A percentile compares a stretch with the other conserved stretches of the same genome.
Conservation (phyloP, 176 grass and related monocot genomes). For the Phragmites australis region DNA sequence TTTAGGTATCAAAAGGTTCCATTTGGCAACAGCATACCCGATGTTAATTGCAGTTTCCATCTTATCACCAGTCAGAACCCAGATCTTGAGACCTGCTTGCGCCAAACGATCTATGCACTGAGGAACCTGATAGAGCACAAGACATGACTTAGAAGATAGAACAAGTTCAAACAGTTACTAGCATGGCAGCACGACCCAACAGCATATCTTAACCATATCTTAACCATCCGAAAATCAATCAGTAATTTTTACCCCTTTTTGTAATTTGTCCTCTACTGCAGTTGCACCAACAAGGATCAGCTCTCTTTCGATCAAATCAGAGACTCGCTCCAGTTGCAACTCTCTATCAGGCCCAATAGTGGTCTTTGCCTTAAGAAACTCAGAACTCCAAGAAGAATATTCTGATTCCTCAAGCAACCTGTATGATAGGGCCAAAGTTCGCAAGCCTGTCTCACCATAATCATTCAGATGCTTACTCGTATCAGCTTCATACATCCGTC, state of each 20-base stretch:
- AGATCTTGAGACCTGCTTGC: constrained; percentile 96
- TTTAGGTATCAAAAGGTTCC: constrained; percentile 25
- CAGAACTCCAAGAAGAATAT: constrained; percentile 86
- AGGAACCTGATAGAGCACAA: constrained; percentile 67
- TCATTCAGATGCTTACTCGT: constrained; percentile 84
- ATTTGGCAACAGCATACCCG: constrained; percentile 58
- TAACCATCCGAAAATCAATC: constrained; percentile 8
- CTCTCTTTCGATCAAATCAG: constrained; percentile 90
- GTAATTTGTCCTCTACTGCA: constrained; percentile 95
- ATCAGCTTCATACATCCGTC: constrained; percentile 72
- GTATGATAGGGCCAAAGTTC: constrained; percentile 82
- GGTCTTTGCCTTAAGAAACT: constrained; percentile 89
- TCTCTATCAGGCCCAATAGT: constrained; percentile 90
- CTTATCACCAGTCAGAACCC: constrained; percentile 99
- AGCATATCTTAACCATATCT: constrained; percentile 25
- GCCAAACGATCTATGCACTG: constrained; percentile 97
- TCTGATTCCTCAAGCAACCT: constrained; percentile 85
- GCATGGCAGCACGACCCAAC: constrained; percentile 29
- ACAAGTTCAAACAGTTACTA: constrained; percentile 37
- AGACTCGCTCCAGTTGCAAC: constrained; percentile 67
- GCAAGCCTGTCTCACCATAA: constrained; percentile 89
- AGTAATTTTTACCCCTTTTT: constrained; percentile 59
- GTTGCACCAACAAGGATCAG: constrained; percentile 95
- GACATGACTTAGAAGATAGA: constrained; percentile 28
- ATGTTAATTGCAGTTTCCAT: constrained; percentile 99